These are phyloP conservation scores for Malus sylvestris DNA, from an alignment of 306 rosid species.

Conservation along the genomic window DNA sequence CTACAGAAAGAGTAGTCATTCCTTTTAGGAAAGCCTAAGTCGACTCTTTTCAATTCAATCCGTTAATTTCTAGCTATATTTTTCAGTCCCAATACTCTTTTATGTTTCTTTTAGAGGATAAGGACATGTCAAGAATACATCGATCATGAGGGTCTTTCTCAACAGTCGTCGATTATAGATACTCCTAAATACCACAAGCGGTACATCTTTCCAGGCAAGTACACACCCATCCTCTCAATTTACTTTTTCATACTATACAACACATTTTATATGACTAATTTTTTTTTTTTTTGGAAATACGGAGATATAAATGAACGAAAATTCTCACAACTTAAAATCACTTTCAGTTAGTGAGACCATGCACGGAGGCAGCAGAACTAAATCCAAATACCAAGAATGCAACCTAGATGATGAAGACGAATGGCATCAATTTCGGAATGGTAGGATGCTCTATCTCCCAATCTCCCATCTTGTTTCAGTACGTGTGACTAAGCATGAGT, in stretches of 20 bases:
- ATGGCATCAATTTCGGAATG: slow-evolving; percentile 77
- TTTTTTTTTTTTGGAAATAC: not conserved
- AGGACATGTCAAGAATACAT: slow-evolving; percentile 75
- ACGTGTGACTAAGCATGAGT: slow-evolving; percentile 6
- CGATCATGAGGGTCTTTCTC: slow-evolving; percentile 73
- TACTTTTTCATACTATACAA: not conserved
- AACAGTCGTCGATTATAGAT: slow-evolving; percentile 70
- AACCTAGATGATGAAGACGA: slow-evolving; percentile 83
- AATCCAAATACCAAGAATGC: slow-evolving; percentile 66
- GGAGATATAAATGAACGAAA: not conserved
- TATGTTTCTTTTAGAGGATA: slow-evolving; percentile 50
- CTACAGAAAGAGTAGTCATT: not conserved
- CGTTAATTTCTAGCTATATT: not conserved
- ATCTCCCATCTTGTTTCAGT: slow-evolving; percentile 2
- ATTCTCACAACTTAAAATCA: slow-evolving; percentile 14
- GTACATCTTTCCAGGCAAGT: slow-evolving; percentile 80
- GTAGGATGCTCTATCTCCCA: slow-evolving; percentile 31
- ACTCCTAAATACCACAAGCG: slow-evolving; percentile 89
- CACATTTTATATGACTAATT: not conserved
- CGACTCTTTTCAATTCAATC: not conserved
- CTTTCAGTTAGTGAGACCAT: slow-evolving; percentile 85
- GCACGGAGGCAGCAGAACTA: slow-evolving; percentile 45
- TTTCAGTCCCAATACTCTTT: slow-evolving; percentile 8
- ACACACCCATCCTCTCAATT: not conserved
- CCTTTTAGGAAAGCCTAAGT: not conserved